phyloP scores from a whole-genome alignment of 768 basidiomycete species.

The Phanerochaete carnosa region DNA sequence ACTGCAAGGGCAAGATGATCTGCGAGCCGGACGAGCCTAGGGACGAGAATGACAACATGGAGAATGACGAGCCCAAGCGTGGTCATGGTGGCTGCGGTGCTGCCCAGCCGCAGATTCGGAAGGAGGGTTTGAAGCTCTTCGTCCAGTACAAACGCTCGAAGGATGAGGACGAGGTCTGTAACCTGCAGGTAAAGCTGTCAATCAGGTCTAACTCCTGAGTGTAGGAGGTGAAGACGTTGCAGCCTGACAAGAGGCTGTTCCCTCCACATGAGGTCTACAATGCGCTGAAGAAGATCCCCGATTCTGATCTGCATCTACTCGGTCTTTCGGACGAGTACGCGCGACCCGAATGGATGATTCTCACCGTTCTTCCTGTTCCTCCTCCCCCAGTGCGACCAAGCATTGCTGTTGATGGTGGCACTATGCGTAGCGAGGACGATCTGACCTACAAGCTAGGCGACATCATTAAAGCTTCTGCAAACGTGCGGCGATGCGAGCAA shows the following conservation, averaged over 20 bases:
- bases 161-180: conserved; percentile 88
- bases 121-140: conserved; percentile 94
- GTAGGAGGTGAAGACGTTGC: conserved; percentile 76
- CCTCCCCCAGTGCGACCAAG: conserved; percentile 98
- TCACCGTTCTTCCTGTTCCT: conserved; percentile 96
- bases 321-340: conserved; percentile 96
- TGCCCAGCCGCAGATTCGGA: conserved; percentile 82
- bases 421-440: conserved; percentile 97
- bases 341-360: conserved; percentile 99
- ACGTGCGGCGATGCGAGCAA: conserved; percentile 88
- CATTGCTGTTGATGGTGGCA: conserved; percentile 95
- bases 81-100: conserved; percentile 99
- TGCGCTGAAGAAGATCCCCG: conserved; percentile 93
- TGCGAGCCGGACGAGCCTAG: conserved; percentile 90
- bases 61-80: conserved; percentile 72
- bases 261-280: conserved; percentile 89
- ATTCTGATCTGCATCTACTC: conserved; percentile 81
- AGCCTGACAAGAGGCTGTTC: conserved; percentile 80
- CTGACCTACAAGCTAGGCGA: conserved; percentile 97
- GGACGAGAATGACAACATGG: conserved; percentile 75
- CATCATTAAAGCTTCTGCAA: conserved; percentile 92
- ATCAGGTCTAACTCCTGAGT: not conserved
- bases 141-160: conserved; percentile 93
- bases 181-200: conserved; percentile 4
- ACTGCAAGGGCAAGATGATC: conserved; percentile 83